These are phyloP conservation scores for Agrocybe pediades DNA, from an alignment of 768 basidiomycete genomes.

Conservation along the genomic window DNA sequence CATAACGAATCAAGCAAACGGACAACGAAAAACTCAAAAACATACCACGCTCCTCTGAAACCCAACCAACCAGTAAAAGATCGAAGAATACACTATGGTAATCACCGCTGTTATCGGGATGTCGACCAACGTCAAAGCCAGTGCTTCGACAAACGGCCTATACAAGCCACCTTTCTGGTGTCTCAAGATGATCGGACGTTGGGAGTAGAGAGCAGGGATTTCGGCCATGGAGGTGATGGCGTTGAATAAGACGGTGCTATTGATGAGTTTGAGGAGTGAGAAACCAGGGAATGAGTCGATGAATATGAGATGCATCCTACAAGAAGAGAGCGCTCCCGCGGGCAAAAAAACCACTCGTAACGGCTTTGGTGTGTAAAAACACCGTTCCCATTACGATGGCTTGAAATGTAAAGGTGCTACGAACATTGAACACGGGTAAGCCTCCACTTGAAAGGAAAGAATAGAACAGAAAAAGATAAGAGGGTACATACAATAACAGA, in stretches of 20 bases:
- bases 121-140: conserved; percentile 63
- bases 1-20: not conserved
- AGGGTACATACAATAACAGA: conserved; percentile 28
- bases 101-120: conserved; percentile 54
- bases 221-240: conserved; percentile 65
- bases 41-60: conserved; percentile 47
- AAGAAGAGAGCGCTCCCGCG: conserved; percentile 81
- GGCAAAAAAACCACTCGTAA: conserved; percentile 69
- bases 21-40: not conserved
- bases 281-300: not conserved
- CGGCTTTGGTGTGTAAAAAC: conserved; percentile 56
- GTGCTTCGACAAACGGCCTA: conserved; percentile 35
- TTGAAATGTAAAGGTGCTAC: conserved; percentile 55
- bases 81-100: conserved; percentile 42
- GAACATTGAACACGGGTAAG: too few relatives aligned
- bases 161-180: conserved; percentile 65
- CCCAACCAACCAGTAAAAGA: conserved; percentile 65
- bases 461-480: not conserved
- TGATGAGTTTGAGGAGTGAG: not conserved
- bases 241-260: conserved; percentile 58
- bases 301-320: conserved; percentile 31
- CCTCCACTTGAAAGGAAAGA: not conserved
- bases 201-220: conserved; percentile 58
- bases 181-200: conserved; percentile 60
- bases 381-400: conserved; percentile 60